A percentile compares a stretch with the other conserved stretches of the same genome.
Evolutionary conservation across 768 basidiomycete genomes (phyloP).

Genomic region (Filobasidium wieringae): DNA sequence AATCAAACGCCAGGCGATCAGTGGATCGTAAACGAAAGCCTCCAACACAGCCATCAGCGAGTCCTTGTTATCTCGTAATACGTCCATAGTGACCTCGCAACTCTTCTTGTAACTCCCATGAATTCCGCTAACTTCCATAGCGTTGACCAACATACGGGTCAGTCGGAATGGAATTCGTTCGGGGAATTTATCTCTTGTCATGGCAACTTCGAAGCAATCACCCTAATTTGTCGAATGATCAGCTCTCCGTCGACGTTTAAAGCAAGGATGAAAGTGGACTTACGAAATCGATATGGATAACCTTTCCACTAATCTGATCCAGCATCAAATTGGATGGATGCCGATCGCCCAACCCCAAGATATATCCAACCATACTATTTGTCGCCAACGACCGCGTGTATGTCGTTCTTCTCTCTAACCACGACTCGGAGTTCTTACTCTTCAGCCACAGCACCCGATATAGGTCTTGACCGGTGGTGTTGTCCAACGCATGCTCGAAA

Average conservation of each 20-base stretch:
- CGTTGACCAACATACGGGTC: constrained; percentile 95
- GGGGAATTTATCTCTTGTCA: constrained; percentile 97
- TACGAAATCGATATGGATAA: constrained; percentile 61
- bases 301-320: constrained; percentile 79
- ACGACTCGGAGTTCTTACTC: constrained; percentile 87
- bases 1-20: constrained; percentile 93
- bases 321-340: constrained; percentile 92
- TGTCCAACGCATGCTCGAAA: constrained; percentile 95
- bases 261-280: constrained; percentile 45
- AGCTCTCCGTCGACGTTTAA: too few relatives aligned
- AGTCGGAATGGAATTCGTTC: constrained; percentile 97
- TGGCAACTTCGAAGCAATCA: constrained; percentile 96
- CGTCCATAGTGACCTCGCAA: constrained; percentile 95
- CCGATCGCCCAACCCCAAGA: constrained; percentile 90
- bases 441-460: constrained; percentile 96
- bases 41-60: constrained; percentile 98
- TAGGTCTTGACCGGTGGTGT: constrained; percentile 94
- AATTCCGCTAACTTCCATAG: constrained; percentile 99
- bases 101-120: constrained; percentile 92
- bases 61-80: constrained; percentile 91
- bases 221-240: constrained; percentile 45
- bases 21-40: constrained; percentile 94
- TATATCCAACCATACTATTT: constrained; percentile 98
- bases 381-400: constrained; percentile 92
- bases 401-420: constrained; percentile 89